These are phyloP conservation scores for Metarhizium humberi DNA, from an alignment of 2,329 filamentous ascomycete species.

Conservation along the genomic window DNA sequence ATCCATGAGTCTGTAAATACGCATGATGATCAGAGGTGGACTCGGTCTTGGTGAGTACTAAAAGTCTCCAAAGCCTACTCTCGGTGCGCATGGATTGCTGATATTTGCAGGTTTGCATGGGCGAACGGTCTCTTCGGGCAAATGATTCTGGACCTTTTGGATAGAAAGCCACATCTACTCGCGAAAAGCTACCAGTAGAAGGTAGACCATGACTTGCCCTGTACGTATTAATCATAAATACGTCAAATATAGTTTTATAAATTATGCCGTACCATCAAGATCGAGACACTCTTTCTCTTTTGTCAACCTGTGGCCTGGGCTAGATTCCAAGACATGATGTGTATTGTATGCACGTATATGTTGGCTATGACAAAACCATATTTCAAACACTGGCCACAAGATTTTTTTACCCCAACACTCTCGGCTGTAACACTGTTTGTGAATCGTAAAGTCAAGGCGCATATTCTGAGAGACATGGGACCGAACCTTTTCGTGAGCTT, in stretches of 20 bases:
- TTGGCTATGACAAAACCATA: too few relatives aligned
- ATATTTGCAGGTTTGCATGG: conserved; percentile 65
- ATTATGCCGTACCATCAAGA: not conserved
- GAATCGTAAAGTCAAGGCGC: too few relatives aligned
- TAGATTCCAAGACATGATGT: too few relatives aligned
- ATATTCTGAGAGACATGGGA: too few relatives aligned
- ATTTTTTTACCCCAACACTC: too few relatives aligned
- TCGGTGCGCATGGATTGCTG: not conserved
- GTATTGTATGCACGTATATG: too few relatives aligned
- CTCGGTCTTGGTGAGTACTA: conserved; percentile 24
- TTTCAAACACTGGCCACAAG: too few relatives aligned
- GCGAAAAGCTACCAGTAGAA: conserved; percentile 35
- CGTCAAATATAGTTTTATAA: not conserved
- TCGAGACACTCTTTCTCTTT: not conserved
- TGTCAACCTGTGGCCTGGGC: too few relatives aligned
- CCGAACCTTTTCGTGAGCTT: too few relatives aligned
- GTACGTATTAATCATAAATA: too few relatives aligned
- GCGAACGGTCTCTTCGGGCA: conserved; percentile 83
- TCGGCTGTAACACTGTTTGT: too few relatives aligned
- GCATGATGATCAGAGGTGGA: conserved; percentile 22
- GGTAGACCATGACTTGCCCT: not conserved
- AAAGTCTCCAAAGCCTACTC: not conserved
- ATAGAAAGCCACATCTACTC: conserved; percentile 60
- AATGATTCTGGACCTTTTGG: conserved; percentile 66
- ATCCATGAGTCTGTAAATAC: conserved; percentile 57